Evolutionary conservation across 108 stramenopile genomes (phyloP), one percentile per base, ranked within the genome.

Genomic region (Ochromonas danica): DNA sequence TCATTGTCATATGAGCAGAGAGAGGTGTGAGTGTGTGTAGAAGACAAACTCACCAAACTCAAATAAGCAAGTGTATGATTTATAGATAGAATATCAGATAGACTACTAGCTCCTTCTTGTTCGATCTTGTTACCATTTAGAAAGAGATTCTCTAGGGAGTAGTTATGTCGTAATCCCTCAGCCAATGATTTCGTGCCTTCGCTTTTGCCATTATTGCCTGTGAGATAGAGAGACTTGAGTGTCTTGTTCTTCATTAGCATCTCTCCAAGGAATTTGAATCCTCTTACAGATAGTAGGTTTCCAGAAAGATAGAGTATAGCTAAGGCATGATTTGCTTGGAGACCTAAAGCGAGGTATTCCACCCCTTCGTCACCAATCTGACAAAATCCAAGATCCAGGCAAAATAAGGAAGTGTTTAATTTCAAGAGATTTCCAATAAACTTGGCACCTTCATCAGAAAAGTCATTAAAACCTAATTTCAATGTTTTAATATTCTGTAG

Each of bases 31-130:
- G 22, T 22, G 22, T 57, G 17, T 17, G 22, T 17, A 22, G 51
- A 10, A 57, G 25, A 67, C 63, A 67, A 67, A 67, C 63, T 35
- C 25, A 67, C 63, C 63, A 67, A 36, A 67, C 25, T 67, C 63
- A 67, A 67, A 22, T 67, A 25, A 6, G 63, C 25, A 10, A 67
- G 14, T 6, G 14, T 31, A 36, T 67, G 31, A 10, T 67, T 67
- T 36, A 10, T 3, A 28, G 35, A 35, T 36, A 67, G 25, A 36
- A 25, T 33, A 31, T 31, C 17, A 14, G 31, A 33, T 28, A 67
- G 3, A 67, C 31, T 31, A 14, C 10, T 10, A 14, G 63, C 31
- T 31, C 63, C 63, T 14, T 33, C 31, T 67, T 22, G 27, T 22
- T 33, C 63, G 17, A 67, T 67, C 17, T 67, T 33, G 31, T 67